Base-by-base conservation (phyloP, 2,329 filamentous ascomycete species). In the Fusarium longipes region DNA sequence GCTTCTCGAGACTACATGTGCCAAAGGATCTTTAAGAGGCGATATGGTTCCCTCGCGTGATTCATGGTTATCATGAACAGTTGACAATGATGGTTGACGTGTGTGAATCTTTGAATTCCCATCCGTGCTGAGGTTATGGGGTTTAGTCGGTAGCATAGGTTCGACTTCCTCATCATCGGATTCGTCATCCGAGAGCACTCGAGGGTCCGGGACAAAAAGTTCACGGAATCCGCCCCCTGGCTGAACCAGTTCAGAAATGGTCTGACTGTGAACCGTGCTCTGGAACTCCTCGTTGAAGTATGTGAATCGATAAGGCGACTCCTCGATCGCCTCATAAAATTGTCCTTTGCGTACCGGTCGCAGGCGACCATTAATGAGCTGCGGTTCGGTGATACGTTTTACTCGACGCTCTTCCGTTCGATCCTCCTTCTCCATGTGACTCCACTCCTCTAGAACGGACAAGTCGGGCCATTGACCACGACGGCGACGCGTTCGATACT, bases 251-350 rank as follows among this genome's bases (percentile, higher is more conserved):
- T 97, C 96, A 4, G 93, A 97, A 57, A 99, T 97, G 1, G 91
- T 96, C 78, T 97, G 93, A 62, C 93, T 96, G 78, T 99, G 96
- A 64, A 99, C 96, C 0, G 96, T 99, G 77, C 92, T 96, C 73
- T 93, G 91, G 56, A 98, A 93, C 66, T 97, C 93, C 76, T 98
- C 96, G 77, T 98, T 98, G 84, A 99, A 99, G 78, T 99, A 99
- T 0, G 96, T 98, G 77, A 97, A 99, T 25, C 96, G 88, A 77
- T 96, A 98, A 0, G 96, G 96, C 0, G 91, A 89, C 68, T 97
- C 95, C 63, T 97, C 94, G 67, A 96, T 92, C 52, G 92, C 89
- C 36, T 91, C 87, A 76, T 93, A 95, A 95, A 95, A 49, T 15
- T 38, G 99, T 15, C 87, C 87, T 70, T 86, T 87, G 66, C 91